Conservation (phyloP, 176 grass and related monocot species). For the Chrysopogon serrulatus region DNA sequence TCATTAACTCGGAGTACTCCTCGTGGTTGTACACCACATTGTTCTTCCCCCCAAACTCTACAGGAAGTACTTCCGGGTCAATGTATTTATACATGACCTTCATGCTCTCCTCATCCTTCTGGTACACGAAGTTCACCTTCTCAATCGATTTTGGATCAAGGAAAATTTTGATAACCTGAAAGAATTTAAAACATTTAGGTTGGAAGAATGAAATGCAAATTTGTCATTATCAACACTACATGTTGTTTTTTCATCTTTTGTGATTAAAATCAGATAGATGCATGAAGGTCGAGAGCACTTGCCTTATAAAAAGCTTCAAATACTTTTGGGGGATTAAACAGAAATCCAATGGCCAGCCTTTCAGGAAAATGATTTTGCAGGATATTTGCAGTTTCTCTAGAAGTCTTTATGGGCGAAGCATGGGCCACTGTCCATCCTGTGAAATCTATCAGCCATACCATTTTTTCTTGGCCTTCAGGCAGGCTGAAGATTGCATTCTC, state of each 20-base stretch:
- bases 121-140: slow-evolving; percentile 70
- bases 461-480: slow-evolving; percentile 77
- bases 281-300: not conserved
- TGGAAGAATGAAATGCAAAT: not conserved
- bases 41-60: slow-evolving; percentile 71
- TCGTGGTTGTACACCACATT: slow-evolving; percentile 57
- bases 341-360: slow-evolving; percentile 65
- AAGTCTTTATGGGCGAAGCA: slow-evolving; percentile 58
- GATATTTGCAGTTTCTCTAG: slow-evolving; percentile 50
- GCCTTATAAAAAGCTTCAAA: slow-evolving; percentile 90
- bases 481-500: slow-evolving; percentile 81
- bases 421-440: slow-evolving; percentile 82
- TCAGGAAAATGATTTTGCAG: slow-evolving; percentile 94
- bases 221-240: not conserved
- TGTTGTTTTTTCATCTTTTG: not conserved
- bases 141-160: slow-evolving; percentile 59
- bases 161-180: slow-evolving; percentile 56
- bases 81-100: slow-evolving; percentile 49
- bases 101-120: slow-evolving; percentile 63
- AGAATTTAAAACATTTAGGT: not conserved
- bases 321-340: slow-evolving; percentile 77
- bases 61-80: slow-evolving; percentile 53
- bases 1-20: slow-evolving; percentile 71
- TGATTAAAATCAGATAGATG: not conserved
- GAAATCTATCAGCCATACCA: slow-evolving; percentile 93